Evolutionary conservation across 768 basidiomycete species (phyloP).

Genomic region (Kwoniella europaea): DNA sequence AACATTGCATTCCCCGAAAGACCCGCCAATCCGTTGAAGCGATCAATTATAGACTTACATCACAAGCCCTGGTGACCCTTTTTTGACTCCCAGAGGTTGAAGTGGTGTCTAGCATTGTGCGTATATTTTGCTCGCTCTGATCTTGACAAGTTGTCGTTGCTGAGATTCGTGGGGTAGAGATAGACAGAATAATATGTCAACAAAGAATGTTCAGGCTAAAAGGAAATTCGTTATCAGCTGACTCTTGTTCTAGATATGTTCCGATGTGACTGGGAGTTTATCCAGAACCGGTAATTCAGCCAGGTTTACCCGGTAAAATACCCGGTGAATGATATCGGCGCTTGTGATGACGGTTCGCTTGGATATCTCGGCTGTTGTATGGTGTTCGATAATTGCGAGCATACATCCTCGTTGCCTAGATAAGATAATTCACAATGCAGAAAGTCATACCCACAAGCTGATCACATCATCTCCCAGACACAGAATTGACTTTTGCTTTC

Average conservation of each 20-base stretch:
- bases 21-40: neutral
- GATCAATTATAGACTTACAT: conserved; percentile 7
- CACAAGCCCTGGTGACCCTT: conserved; percentile 15
- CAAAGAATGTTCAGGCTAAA: neutral
- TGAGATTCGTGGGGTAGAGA: neutral
- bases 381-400: no score
- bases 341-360: neutral
- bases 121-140: neutral
- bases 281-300: neutral
- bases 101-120: no score
- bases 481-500: neutral
- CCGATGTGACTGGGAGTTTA: neutral
- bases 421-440: neutral
- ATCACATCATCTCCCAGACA: neutral
- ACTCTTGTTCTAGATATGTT: neutral
- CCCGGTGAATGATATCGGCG: neutral
- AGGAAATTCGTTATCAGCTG: neutral
- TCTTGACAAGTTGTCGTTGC: neutral
- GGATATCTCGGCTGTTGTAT: neutral
- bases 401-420: no score
- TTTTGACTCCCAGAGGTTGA: neutral
- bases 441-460: neutral
- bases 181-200: neutral
- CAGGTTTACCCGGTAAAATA: neutral
- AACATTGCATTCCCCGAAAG: neutral